Percentiles rank a stretch among this genome's conserved stretches.
phyloP scores from a whole-genome alignment of 2,329 filamentous ascomycete species.

The Phialocephala sp. region DNA sequence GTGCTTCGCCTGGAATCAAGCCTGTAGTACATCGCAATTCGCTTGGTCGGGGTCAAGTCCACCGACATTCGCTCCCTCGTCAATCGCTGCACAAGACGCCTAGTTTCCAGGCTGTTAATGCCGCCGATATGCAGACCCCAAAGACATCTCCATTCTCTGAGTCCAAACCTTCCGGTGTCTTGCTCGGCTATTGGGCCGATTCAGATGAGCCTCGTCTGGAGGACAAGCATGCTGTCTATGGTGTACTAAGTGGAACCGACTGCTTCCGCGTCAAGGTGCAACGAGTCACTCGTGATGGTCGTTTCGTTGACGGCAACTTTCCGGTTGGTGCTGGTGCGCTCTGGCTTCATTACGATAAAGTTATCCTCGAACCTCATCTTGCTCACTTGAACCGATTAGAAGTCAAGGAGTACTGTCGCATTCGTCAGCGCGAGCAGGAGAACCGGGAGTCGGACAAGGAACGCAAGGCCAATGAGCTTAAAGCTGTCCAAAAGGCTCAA shows the following conservation, averaged over 20 bases:
- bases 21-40: slow-evolving; percentile 34
- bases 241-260: slow-evolving; percentile 66
- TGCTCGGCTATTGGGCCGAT: slow-evolving; percentile 64
- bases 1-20: slow-evolving; percentile 28
- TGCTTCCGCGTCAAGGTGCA: slow-evolving; percentile 70
- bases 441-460: slow-evolving; percentile 56
- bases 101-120: slow-evolving; percentile 39
- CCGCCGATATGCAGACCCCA: slow-evolving; percentile 33
- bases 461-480: slow-evolving; percentile 51
- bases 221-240: slow-evolving; percentile 67
- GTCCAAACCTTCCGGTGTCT: slow-evolving; percentile 36
- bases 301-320: slow-evolving; percentile 63
- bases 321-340: slow-evolving; percentile 63
- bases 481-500: slow-evolving; percentile 36
- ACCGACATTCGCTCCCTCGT: slow-evolving; percentile 36
- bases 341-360: slow-evolving; percentile 68
- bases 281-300: slow-evolving; percentile 64
- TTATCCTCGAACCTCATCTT: slow-evolving; percentile 62
- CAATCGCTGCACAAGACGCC: slow-evolving; percentile 36
- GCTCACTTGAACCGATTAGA: slow-evolving; percentile 57
- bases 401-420: slow-evolving; percentile 67
- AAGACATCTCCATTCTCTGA: slow-evolving; percentile 36
- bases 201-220: slow-evolving; percentile 53
- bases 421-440: slow-evolving; percentile 64
- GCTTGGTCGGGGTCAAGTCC: slow-evolving; percentile 26